A percentile compares a stretch with the other conserved stretches of the same genome.
phyloP scores from a whole-genome alignment of 768 basidiomycete genomes.

The Leucocoprinus birnbaumii region DNA sequence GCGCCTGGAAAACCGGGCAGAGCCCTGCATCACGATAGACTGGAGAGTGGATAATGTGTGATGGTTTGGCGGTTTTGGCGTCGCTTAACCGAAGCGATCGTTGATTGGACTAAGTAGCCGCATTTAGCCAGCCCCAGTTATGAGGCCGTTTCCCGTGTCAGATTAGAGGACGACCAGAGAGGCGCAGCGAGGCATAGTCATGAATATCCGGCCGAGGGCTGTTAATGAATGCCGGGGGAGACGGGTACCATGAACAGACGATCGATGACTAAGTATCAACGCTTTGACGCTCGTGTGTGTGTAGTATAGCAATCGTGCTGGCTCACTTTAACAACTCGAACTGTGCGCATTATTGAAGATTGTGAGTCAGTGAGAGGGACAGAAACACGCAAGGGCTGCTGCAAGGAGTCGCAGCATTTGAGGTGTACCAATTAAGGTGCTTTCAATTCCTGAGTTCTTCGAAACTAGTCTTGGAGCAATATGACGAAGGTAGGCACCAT shows the following conservation, averaged over 20 bases:
- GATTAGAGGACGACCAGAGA: background rate
- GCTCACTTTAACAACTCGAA: too few species aligned
- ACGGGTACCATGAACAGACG: background rate
- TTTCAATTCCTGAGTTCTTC: too few species aligned
- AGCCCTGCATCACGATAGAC: background rate
- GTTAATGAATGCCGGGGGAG: background rate
- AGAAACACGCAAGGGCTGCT: too few species aligned
- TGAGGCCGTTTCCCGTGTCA: background rate
- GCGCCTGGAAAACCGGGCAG: background rate
- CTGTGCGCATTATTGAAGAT: too few species aligned
- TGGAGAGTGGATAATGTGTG: background rate
- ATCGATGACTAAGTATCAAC: background rate
- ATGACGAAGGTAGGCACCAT: too few species aligned
- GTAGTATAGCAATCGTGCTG: too few species aligned
- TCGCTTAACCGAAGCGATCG: background rate
- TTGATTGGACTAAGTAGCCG: background rate
- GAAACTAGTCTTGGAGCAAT: too few species aligned
- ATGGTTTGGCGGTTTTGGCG: background rate
- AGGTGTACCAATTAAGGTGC: too few species aligned
- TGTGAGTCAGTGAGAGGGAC: too few species aligned
- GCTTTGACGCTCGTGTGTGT: too few species aligned
- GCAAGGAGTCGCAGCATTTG: too few species aligned
- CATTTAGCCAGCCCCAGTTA: background rate
- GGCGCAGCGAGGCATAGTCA: background rate
- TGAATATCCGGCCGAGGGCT: background rate